Evolutionary conservation across 2,329 filamentous ascomycete genomes (phyloP), one percentile per base, ranked within the genome.

Genomic region (Aureobasidium sp.): DNA sequence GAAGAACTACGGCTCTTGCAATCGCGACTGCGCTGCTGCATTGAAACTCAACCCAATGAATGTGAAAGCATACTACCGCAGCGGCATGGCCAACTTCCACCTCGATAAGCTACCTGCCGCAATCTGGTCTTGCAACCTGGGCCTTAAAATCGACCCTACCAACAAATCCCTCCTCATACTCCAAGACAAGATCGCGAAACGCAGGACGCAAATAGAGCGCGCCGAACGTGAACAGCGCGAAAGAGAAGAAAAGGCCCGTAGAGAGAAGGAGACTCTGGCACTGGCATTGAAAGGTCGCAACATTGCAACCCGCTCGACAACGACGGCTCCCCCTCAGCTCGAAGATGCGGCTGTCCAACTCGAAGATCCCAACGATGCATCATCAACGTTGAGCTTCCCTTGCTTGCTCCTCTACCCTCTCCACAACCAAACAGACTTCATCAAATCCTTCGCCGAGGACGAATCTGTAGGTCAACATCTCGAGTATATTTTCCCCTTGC

Each of bases 31-130:
- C 74, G 89, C 87, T 2, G 81, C 85, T 8, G 88, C 90, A 1
- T 81, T 99, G 64, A 84, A 86, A 43, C 79, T 97, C 63, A 95
- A 97, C 75, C 82, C 87, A 3, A 74, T 73, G 56, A 97, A 96
- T 73, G 74, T 95, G 70, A 99, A 99, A 78, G 93, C 94, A 1
- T 91, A 87, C 77, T 99, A 95, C 76, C 88, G 94, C 65, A 92
- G 89, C 61, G 84, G 89, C 2, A 81, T 82, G 64, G 93, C 94
- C 4, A 83, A 96, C 62, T 79, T 96, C 29, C 85, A 87, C 1
- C 84, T 97, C 17, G 87, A 89, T 72, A 90, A 90, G 70, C 79
- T 95, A 62, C 74, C 78, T 26, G 92, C 97, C 76, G 92, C 94
- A 2, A 82, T 87, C 67, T 91, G 96, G 73, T 86, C 90, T 5